These are phyloP conservation scores for Populus pruinosa DNA, from an alignment of 345 rosid species.

Conservation along the genomic window DNA sequence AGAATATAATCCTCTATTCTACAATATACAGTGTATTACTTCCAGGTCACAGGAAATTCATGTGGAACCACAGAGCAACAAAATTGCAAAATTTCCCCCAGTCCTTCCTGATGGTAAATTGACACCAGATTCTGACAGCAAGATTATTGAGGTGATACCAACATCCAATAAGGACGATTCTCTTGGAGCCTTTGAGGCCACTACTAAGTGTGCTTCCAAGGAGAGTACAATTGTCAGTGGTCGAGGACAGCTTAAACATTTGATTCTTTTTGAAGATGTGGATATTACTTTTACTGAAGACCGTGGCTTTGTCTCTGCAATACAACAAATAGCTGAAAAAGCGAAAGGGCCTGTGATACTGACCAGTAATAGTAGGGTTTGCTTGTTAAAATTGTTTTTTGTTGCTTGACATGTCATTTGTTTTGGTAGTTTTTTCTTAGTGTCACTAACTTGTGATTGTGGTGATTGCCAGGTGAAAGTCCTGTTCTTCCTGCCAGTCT, in stretches of 20 bases:
- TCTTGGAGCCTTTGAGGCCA: constrained; percentile 20
- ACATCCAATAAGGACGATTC: constrained; percentile 33
- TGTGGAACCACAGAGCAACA: constrained; percentile 30
- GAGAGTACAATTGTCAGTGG: constrained; percentile 26
- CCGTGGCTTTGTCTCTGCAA: constrained; percentile 79
- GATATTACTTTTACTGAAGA: constrained; percentile 81
- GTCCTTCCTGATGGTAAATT: constrained; percentile 30
- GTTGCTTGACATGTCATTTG: background rate
- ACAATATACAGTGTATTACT: constrained; percentile 9
- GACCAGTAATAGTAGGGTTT: constrained; percentile 71
- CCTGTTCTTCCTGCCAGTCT: constrained; percentile 69
- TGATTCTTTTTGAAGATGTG: constrained; percentile 93
- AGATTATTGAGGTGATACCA: constrained; percentile 40
- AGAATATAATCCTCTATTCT: constrained; percentile 6
- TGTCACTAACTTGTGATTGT: constrained; percentile 12
- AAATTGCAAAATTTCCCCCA: constrained; percentile 18
- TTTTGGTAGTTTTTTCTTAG: constrained; percentile 2
- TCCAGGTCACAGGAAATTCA: constrained; percentile 64
- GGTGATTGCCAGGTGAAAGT: constrained; percentile 49
- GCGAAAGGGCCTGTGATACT: constrained; percentile 87
- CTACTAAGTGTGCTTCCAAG: constrained; percentile 29
- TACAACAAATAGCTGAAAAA: constrained; percentile 80
- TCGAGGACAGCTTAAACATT: constrained; percentile 47
- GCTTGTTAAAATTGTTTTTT: constrained; percentile 12
- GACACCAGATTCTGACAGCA: constrained; percentile 13